Base-by-base conservation (phyloP, 305 asterid species). In the Ajuga reptans region DNA sequence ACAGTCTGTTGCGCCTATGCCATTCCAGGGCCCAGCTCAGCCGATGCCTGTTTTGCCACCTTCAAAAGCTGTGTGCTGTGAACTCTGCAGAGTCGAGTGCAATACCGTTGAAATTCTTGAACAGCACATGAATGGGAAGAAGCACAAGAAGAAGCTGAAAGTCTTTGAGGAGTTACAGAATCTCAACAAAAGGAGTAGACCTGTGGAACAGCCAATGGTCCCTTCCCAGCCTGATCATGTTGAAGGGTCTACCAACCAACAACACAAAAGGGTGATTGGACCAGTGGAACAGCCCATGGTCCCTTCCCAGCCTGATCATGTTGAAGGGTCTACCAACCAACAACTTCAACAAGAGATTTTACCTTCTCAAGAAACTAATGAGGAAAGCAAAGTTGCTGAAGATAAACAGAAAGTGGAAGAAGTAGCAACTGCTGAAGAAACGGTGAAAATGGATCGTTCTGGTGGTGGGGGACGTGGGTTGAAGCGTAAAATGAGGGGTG, bases 61-160 rank as follows among this genome's bases (percentile, higher is more conserved):
- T 68, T 63, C 81, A n/a, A 81, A 78, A 69, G 59, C 58, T 42
- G 83, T 74, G 15, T 63, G 70, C 62, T 87, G 93, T 42, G 93
- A 84, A 72, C 79, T 87, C 71, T 87, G 93, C 79, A 80, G 68
- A 63, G 82, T 85, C 36, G 87, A 78, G 73, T 87, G 93, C 86
- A 84, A 83, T 74, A 79, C 81, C 36, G 70, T 66, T 15, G 90
- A 87, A 75, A 73, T 84, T 55, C 79, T 87, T 36, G 81, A 87
- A 70, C 82, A 71, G 61, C 93, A 84, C 78, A 49, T 67, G 73
- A 81, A 64, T 24, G 93, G 93, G 66, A 87, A 87, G 71, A 84
- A 78, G 70, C 90, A 87, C 66, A 71, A 74, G 70, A 87, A 81
- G 86, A 84, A 84, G 42, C 36, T 83, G 63, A 84, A 81, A 76